phyloP scores from a whole-genome alignment of 495 filamentous ascomycete species.

The Astrothelium macrocarpum region DNA sequence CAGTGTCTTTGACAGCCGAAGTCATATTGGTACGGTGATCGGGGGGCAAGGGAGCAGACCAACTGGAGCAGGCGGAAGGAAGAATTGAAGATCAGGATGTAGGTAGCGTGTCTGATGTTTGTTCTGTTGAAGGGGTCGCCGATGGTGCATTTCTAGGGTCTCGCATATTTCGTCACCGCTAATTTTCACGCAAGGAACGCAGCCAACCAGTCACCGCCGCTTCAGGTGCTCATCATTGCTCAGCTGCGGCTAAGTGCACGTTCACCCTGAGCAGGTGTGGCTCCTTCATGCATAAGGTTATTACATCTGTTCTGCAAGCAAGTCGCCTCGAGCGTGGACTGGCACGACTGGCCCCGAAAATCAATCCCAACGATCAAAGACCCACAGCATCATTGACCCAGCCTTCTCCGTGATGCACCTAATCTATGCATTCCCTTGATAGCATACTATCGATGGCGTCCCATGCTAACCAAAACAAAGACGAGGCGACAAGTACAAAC shows the following conservation, averaged over 20 bases:
- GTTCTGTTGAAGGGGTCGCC: not conserved
- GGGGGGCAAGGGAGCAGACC: not conserved
- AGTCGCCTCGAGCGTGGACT: not conserved
- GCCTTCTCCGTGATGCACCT: not conserved
- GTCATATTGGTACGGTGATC: not conserved
- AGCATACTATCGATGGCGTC: not conserved
- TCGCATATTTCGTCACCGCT: not conserved
- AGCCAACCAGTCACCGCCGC: not conserved
- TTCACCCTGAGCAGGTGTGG: not conserved
- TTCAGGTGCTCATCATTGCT: not conserved
- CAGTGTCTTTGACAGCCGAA: constrained; percentile 29
- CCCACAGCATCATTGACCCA: not conserved
- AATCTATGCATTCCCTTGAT: not conserved
- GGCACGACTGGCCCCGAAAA: not conserved
- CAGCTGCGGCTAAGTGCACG: not conserved
- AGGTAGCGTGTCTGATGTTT: not conserved
- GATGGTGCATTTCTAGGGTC: not conserved
- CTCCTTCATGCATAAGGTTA: not conserved
- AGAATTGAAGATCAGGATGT: not conserved
- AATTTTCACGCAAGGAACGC: not conserved
- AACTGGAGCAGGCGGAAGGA: not conserved
- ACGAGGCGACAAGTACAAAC: not conserved
- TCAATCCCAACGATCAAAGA: not conserved
- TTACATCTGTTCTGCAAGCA: constrained; percentile 4
- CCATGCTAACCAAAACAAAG: not conserved